A percentile compares a stretch with the other conserved stretches of the same genome.
Evolutionary conservation across 768 basidiomycete species (phyloP).

Genomic region (Russula earlei): DNA sequence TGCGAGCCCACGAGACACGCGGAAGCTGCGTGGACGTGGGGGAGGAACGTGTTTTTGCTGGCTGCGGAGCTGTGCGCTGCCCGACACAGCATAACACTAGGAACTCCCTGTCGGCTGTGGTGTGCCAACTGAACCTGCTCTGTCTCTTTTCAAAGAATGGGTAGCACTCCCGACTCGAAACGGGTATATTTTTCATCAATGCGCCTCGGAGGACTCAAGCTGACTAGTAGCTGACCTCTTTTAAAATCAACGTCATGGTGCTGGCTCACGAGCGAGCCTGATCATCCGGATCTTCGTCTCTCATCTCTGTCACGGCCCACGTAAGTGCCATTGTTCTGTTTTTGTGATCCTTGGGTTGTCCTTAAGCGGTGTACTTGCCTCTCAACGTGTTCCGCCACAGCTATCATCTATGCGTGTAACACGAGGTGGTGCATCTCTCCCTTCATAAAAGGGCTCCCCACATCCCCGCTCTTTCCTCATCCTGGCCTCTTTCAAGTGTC

Average conservation of each 20-base stretch:
- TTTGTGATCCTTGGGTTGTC: no score
- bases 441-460: not conserved
- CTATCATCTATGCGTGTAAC: not conserved
- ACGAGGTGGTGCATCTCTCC: not conserved
- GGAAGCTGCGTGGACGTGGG: not conserved
- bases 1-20: not conserved
- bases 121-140: no score
- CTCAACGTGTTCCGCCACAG: not conserved
- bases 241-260: not conserved
- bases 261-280: not conserved
- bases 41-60: not conserved
- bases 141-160: not conserved
- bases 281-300: constrained; percentile 1
- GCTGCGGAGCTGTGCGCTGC: not conserved
- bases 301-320: not conserved
- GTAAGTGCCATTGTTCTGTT: not conserved
- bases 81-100: not conserved
- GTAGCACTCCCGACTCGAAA: not conserved
- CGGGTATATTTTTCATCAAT: not conserved
- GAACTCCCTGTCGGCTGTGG: not conserved
- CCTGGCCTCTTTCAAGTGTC: not conserved
- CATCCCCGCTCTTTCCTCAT: not conserved
- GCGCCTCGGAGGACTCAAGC: not conserved
- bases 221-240: not conserved
- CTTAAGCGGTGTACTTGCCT: not conserved